Percentiles rank a stretch among this genome's conserved stretches.
Evolutionary conservation across 805 yeast species (phyloP).

Genomic region (Lipomyces sp.): DNA sequence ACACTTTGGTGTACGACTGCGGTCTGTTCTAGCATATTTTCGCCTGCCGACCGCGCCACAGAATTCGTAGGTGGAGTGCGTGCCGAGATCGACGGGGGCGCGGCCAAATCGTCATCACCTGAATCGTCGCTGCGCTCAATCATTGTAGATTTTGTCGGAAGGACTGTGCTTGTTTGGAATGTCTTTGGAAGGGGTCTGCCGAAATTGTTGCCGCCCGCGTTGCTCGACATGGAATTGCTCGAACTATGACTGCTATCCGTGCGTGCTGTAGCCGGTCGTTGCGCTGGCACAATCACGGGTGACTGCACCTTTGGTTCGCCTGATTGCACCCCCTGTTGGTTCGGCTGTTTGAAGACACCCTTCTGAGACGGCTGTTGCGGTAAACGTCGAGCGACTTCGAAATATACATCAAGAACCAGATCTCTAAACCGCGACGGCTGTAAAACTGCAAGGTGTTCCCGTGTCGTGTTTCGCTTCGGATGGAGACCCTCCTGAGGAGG

Average conservation of each 20-base stretch:
- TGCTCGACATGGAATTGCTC: slow-evolving; percentile 2
- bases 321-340: background rate
- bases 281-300: background rate
- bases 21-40: background rate
- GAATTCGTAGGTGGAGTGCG: background rate
- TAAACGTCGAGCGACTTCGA: slow-evolving; percentile 79
- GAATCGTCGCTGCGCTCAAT: slow-evolving; percentile 91
- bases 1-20: background rate
- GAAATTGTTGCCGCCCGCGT: too few species aligned
- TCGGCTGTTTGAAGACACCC: background rate
- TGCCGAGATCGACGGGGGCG: background rate
- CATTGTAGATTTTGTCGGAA: slow-evolving; percentile 83
- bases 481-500: slow-evolving; percentile 77
- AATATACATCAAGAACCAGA: slow-evolving; percentile 84
- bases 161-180: slow-evolving; percentile 51
- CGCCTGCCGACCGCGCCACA: background rate
- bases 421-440: slow-evolving; percentile 85
- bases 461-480: slow-evolving; percentile 92
- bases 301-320: background rate
- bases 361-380: slow-evolving; percentile 42
- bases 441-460: slow-evolving; percentile 84
- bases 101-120: slow-evolving; percentile 51
- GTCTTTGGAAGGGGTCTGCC: slow-evolving; percentile 27
- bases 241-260: background rate
- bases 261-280: background rate